phyloP scores from a whole-genome alignment of 2,329 filamentous ascomycete species.

The Arachnopeziza araneosa region DNA sequence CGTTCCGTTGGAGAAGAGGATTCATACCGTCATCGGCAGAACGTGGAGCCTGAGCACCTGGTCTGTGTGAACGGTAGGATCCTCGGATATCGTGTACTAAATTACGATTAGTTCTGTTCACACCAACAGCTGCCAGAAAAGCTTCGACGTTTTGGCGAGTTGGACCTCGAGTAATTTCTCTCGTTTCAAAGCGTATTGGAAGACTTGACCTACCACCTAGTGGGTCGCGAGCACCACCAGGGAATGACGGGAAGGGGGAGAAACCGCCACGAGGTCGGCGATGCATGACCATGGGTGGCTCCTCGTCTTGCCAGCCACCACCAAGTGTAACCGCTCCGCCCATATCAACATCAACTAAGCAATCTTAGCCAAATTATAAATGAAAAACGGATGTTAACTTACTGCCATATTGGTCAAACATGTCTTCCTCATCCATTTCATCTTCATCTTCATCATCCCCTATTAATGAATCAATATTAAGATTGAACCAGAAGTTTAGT shows the following conservation, averaged over 20 bases:
- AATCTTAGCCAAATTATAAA: constrained; percentile 2
- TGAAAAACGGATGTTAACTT: constrained; percentile 29
- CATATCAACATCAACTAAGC: constrained; percentile 17
- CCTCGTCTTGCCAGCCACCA: constrained; percentile 49
- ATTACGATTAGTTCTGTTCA: constrained; percentile 29
- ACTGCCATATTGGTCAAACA: constrained; percentile 55
- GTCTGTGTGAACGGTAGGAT: constrained; percentile 47
- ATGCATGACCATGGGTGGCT: constrained; percentile 40
- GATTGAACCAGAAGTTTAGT: neutral
- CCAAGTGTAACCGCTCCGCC: constrained; percentile 36
- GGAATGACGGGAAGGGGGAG: constrained; percentile 60
- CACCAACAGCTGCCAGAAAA: neutral
- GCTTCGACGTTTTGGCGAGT: neutral
- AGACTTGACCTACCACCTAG: constrained; percentile 40
- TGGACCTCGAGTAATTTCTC: too few relatives aligned
- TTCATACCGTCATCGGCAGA: constrained; percentile 77
- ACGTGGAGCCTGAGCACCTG: constrained; percentile 42
- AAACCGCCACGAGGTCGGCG: constrained; percentile 50
- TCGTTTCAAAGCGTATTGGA: neutral
- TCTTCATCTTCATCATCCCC: constrained; percentile 68
- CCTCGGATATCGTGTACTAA: constrained; percentile 31
- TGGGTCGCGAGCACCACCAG: constrained; percentile 49
- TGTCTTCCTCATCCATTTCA: constrained; percentile 62
- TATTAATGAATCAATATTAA: too few relatives aligned
- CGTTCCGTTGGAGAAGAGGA: constrained; percentile 69